Base-by-base conservation (phyloP, 2,329 filamentous ascomycete genomes). In the Trichocomaceae sp. region DNA sequence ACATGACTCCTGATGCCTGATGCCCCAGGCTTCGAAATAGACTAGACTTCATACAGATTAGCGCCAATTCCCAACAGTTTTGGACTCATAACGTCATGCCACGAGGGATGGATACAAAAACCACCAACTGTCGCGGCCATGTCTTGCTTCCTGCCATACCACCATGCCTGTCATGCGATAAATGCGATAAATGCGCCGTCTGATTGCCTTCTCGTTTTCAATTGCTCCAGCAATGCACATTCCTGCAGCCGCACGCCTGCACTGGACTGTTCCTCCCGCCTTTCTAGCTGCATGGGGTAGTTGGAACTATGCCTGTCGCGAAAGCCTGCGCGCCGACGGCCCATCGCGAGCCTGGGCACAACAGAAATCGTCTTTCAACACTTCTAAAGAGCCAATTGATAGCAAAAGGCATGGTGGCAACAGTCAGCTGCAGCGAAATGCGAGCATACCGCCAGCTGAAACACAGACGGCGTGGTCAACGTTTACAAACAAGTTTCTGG, bases 401-500 rank as follows among this genome's bases (percentile, higher is more conserved):
- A 56, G 3, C 45, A 60, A 50, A 57, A 64, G 37, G 2, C 31
- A 51, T 29, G 20, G 23, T 13, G 47, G 29, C n/a, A 57, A 51
- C 15, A 58, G 50, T 55, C 15, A 45, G 10, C 6, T 52, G 52
- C 45, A 41, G 47, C 45, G 44, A 31, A 46, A 2, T 37, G 54
- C 56, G 5, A 58, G 51, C 15, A 54, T 39, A 26, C 57, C 61
- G 56, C 59, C 54, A 60, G 55, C 26, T 9, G 54, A 56, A 22
- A 10, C 49, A 19, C 48, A 39, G 37, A 72, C 72, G 17, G 65
- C 76, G 12, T 78, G 75, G 75, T 62, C 68, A 3, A 67, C 75
- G 19, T 78, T 89, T 50, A 79, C 83, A 13, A 62, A 69, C 2
- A 75, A 72, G 56, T 69, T 77, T 23, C 66, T 70, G 26, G 66